Base-by-base conservation (phyloP, 495 filamentous ascomycete species). In the Podospora sp. region DNA sequence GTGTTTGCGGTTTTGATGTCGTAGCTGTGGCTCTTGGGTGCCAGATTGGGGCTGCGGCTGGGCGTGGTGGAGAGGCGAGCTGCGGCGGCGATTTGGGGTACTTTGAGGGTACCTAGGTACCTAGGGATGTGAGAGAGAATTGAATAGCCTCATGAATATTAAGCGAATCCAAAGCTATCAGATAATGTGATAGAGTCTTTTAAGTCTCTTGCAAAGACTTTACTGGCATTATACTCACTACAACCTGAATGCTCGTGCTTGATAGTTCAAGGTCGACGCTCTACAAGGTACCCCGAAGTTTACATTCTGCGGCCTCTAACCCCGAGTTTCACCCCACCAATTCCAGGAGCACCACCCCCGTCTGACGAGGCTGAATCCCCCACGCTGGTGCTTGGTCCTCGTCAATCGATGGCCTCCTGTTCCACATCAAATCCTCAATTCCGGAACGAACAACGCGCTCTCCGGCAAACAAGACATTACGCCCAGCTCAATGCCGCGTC, bases 361-460 rank as follows among this genome's bases (percentile, higher is more conserved):
- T 62, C 40, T 49, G 20, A 62, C 33, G 60, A 62, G 60, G 60
- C 33, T 50, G 60, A 62, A 24, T 62, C 36, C 60, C 60, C 60
- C 33, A 62, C 60, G 22, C 60, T 14, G 2, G 21, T 11, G 52
- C 52, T 12, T 26, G 52, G 52, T 26, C n/a, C 52, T 24, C 21
- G 24, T 26, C 6, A n/a, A 26, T 24, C 52, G 7, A 3, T n/a
- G 7, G 24, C n/a, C 20, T 26, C n/a, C 52, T 55, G 52, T 55
- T 26, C 52, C 26, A 59, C 24, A 33, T 11, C 6, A 55, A 55
- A 9, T n/a, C 21, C 52, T 55, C 20, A 22, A 55, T 14, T 55
- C 20, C 52, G 2, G 40, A 18, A 11, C 40, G 1, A 58, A n/a
- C 58, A 61, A 20, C 58, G 46, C 27, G 18, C 61, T 8, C 22